These are phyloP conservation scores for Passalora sequoiae DNA, from an alignment of 2,329 filamentous ascomycete species.

Conservation along the genomic window DNA sequence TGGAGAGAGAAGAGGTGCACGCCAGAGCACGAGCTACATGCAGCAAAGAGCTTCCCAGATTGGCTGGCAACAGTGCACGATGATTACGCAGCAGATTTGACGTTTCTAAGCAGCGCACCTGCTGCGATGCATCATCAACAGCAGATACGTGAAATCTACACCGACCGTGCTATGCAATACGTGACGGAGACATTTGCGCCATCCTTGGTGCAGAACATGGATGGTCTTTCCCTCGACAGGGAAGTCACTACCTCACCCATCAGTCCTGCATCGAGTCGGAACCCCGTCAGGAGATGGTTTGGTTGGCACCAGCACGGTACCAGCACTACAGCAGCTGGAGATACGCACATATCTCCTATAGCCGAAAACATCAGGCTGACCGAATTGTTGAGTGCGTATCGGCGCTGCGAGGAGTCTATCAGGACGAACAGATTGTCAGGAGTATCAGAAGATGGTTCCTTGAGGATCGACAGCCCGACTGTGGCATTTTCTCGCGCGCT, in stretches of 20 bases:
- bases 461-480: conserved; percentile 19
- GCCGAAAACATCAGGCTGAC: conserved; percentile 14
- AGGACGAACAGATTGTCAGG: conserved; percentile 44
- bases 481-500: conserved; percentile 45
- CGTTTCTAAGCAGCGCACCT: conserved; percentile 38
- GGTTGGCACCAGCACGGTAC: conserved; percentile 10
- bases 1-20: conserved; percentile 90
- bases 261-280: conserved; percentile 14
- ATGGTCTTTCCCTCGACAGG: conserved; percentile 23
- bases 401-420: conserved; percentile 52
- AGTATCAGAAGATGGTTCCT: conserved; percentile 5
- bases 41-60: conserved; percentile 56
- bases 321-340: neutral
- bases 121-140: conserved; percentile 29
- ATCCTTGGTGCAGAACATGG: conserved; percentile 28
- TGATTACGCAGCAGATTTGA: conserved; percentile 45
- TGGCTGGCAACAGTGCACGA: conserved; percentile 58
- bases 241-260: conserved; percentile 17
- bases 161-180: conserved; percentile 24
- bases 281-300: conserved; percentile 15
- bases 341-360: conserved; percentile 5
- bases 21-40: conserved; percentile 58
- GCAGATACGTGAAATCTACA: conserved; percentile 26
- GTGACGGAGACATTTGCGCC: conserved; percentile 28
- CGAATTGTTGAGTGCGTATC: conserved; percentile 51